These are phyloP conservation scores for Cucurbita maxima DNA, from an alignment of 306 rosid species.

Conservation along the genomic window DNA sequence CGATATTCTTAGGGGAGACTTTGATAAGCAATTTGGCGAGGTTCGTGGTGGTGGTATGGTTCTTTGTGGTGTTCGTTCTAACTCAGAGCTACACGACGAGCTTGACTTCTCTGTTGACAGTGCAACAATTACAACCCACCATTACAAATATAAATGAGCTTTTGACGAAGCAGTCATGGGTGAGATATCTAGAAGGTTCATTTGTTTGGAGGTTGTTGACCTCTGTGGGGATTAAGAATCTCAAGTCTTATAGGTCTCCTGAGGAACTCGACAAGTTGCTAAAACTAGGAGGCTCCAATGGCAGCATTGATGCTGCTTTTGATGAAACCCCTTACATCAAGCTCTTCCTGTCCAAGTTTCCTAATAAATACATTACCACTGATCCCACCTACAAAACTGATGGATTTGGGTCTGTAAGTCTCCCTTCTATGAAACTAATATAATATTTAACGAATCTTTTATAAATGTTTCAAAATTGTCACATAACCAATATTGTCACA, in stretches of 20 bases:
- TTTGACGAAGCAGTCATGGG: slow-evolving; percentile 13
- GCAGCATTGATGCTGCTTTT: slow-evolving; percentile 39
- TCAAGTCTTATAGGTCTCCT: slow-evolving; percentile 11
- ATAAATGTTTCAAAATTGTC: too few species aligned
- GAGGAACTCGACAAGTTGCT: slow-evolving; percentile 26
- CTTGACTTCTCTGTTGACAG: slow-evolving; percentile 41
- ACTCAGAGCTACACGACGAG: slow-evolving; percentile 61
- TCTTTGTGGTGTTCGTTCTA: slow-evolving; percentile 40
- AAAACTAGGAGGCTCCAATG: slow-evolving; percentile 21
- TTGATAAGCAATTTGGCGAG: slow-evolving; percentile 39
- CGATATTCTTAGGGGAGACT: slow-evolving; percentile 20
- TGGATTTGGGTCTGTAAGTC: slow-evolving; percentile 58
- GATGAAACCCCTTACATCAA: slow-evolving; percentile 38
- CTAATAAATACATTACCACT: slow-evolving; percentile 33
- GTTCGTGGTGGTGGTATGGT: slow-evolving; percentile 46
- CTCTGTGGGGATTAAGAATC: slow-evolving; percentile 17
- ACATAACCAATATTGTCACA: too few species aligned
- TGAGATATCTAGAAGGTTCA: slow-evolving; percentile 30
- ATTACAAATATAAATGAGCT: slow-evolving; percentile 24
- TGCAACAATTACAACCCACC: slow-evolving; percentile 35
- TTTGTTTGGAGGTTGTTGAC: slow-evolving; percentile 22
- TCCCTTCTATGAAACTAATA: too few species aligned
- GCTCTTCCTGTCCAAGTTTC: slow-evolving; percentile 22
- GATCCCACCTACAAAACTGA: slow-evolving; percentile 30
- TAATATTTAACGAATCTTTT: too few species aligned